Evolutionary conservation across 164 flowering plant species (phyloP), one percentile per base, ranked within the genome.

Genomic region (Sedum album): DNA sequence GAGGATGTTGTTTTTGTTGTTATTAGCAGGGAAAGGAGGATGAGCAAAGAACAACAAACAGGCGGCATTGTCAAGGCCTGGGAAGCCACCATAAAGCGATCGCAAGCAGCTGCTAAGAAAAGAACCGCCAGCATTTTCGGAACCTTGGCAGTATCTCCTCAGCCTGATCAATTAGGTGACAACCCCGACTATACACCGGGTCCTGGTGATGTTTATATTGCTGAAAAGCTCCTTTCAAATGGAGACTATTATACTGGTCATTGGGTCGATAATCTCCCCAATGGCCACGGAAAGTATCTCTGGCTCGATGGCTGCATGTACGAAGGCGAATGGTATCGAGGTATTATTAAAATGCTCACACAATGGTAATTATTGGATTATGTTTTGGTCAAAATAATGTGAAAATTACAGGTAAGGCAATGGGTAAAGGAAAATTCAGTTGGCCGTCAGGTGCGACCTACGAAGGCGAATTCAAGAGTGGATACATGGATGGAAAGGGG

Each of bases 221-320:
- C 82, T 3, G 97, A 93, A 71, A 80, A 74, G 64, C 66, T 81
- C 6, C 79, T 94, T 46, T 77, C 87, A 5, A 94, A 94, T 70
- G 99, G 97, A 1, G 99, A 94, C 46, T 82, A 82, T 68, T 94
- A 91, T 68, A 82, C 85, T 0, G 99, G 99, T 0, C 82, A 83
- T 31, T 91, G 88, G 93, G 67, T 73, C 1, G 92, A 87, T 6
- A 85, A 75, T 70, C 80, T 86, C 55, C 99, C 99, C 0, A 85
- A 88, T 65, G 97, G 98, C 14, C 71, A 75, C 13, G 97, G 97
- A 0, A 91, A 90, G 74, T 94, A 90, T 70, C 69, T 89, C 9
- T 94, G 99, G 97, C 82, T 81, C 0, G 98, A 94, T 62, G 98
- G 97, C 30, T 94, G 98, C 72, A 86, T 87, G 96, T 91, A 91